Percentiles rank a stretch among this genome's conserved stretches.
These are phyloP conservation scores for Achaetomium macrosporum DNA, from an alignment of 2,329 filamentous ascomycete genomes.

Conservation along the genomic window DNA sequence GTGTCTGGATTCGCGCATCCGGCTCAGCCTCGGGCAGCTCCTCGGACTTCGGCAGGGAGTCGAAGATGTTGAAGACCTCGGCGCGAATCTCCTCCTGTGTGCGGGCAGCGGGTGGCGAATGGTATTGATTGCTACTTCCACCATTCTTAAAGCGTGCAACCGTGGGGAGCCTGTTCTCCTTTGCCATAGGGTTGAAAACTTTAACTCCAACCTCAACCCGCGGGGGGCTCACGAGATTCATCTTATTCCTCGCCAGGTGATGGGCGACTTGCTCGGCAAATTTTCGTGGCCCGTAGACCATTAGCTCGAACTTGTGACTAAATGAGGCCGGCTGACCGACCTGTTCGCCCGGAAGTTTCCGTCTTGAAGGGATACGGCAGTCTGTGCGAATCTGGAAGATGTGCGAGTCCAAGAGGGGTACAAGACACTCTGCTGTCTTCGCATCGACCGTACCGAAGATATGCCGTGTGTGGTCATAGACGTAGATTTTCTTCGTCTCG, in stretches of 20 bases:
- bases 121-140: conserved; percentile 20
- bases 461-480: conserved; percentile 63
- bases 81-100: conserved; percentile 81
- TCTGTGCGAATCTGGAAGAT: conserved; percentile 62
- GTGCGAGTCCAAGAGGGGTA: conserved; percentile 63
- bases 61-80: conserved; percentile 82
- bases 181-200: conserved; percentile 70
- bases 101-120: conserved; percentile 38
- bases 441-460: conserved; percentile 73
- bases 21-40: conserved; percentile 70
- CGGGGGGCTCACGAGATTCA: conserved; percentile 62
- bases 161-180: conserved; percentile 39
- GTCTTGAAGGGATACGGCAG: conserved; percentile 63
- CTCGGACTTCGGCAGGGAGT: conserved; percentile 70
- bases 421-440: conserved; percentile 60
- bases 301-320: conserved; percentile 60
- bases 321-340: conserved; percentile 57
- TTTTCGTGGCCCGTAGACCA: conserved; percentile 71
- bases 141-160: conserved; percentile 21
- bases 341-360: conserved; percentile 56
- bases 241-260: conserved; percentile 57
- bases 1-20: conserved; percentile 53
- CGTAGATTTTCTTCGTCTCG: conserved; percentile 57
- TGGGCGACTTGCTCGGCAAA: conserved; percentile 60
- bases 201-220: conserved; percentile 62